Evolutionary conservation across 305 asterid genomes (phyloP).

Genomic region (Fraxinus baroniana): DNA sequence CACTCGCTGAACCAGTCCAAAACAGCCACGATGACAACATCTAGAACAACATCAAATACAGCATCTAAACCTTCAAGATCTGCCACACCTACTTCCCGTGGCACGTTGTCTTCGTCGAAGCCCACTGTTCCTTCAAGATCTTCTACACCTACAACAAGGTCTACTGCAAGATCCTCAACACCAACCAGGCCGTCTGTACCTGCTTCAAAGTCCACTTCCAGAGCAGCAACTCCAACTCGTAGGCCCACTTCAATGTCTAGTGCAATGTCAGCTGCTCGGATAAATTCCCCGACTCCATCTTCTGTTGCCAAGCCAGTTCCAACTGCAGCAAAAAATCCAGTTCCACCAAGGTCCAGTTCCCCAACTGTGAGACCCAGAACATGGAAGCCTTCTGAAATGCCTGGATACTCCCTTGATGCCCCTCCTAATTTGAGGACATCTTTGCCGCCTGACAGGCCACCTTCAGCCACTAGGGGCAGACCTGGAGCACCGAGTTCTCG

Average conservation of each 20-base stretch:
- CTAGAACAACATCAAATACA: constrained; percentile 40
- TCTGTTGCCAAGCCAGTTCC: constrained; percentile 44
- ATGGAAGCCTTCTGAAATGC: constrained; percentile 98
- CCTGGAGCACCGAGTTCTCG: constrained; percentile 85
- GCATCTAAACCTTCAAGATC: constrained; percentile 73
- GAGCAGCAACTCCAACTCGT: constrained; percentile 88
- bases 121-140: constrained; percentile 72
- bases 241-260: constrained; percentile 43
- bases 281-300: constrained; percentile 44
- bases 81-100: constrained; percentile 75
- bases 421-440: constrained; percentile 97
- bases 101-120: constrained; percentile 52
- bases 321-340: constrained; percentile 45
- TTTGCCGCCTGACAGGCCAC: constrained; percentile 72
- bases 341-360: constrained; percentile 65
- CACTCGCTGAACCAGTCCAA: constrained; percentile 41
- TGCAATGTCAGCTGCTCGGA: constrained; percentile 39
- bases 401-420: constrained; percentile 90
- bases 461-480: constrained; percentile 89
- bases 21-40: constrained; percentile 46
- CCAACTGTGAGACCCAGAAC: constrained; percentile 81
- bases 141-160: constrained; percentile 74
- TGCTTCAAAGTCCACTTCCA: constrained; percentile 61
- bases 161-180: constrained; percentile 73
- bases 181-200: constrained; percentile 67